Evolutionary conservation across 331 rosid species (phyloP), one percentile per base, ranked within the genome.

Genomic region (Quercus phellos): DNA sequence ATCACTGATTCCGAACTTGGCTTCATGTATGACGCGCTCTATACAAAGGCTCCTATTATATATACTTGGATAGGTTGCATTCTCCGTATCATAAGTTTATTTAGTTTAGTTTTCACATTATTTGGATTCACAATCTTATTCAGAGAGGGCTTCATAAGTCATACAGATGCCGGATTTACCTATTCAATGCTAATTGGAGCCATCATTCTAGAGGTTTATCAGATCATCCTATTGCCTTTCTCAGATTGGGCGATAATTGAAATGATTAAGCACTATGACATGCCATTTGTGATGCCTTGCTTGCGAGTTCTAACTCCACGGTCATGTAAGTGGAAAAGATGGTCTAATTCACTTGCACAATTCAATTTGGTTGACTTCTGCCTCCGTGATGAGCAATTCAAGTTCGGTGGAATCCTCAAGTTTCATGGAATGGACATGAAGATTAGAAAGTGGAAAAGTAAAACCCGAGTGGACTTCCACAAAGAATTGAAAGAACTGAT

Each of bases 21-120:
- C 59, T 90, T 90, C 88, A 90, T 90, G 93, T 90, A 90, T 51
- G 96, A 90, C 72, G 91, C 79, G 1, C 70, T 90, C 68, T 90
- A 89, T 83, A 89, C 96, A 2, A 90, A 90, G 80, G 86, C 89
- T 0, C 89, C 91, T 1, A 79, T 90, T 46, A 68, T 89, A 79
- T 87, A 87, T 77, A 87, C 91, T 22, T 77, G 74, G 78, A 63
- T 53, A 56, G 93, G 93, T 19, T 87, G 76, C 59, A 13, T 82
- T 80, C 84, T 89, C 34, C 91, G 96, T 16, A 51, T 77, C 1
- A 34, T 81, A 7, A 85, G 90, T 80, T 80, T 84, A 51, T 19
- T 68, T 6, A 72, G 79, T 74, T 75, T 87, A 26, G 80, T 79
- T 73, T 68, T 67, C 9, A 89, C 87, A 6, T 26, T 87, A 13